Evolutionary conservation across 768 basidiomycete species (phyloP).

Genomic region (Rhizopogon roseolus): DNA sequence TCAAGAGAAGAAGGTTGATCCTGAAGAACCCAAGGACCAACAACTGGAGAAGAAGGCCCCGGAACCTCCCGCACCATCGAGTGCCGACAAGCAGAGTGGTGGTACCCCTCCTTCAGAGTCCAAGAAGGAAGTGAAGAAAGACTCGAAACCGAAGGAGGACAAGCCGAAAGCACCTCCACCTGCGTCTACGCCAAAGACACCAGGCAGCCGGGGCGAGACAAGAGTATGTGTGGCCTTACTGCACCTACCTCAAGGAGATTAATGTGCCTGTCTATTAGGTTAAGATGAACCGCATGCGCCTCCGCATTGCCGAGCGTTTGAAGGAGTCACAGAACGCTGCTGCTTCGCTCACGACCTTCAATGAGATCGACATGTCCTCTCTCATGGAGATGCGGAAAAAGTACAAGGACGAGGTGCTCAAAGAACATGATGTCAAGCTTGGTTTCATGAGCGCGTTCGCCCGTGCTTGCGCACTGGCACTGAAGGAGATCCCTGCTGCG

Average conservation of each 20-base stretch:
- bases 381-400: conserved; percentile 89
- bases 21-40: conserved; percentile 42
- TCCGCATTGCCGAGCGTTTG: conserved; percentile 93
- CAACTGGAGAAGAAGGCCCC: conserved; percentile 43
- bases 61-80: conserved; percentile 39
- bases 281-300: conserved; percentile 98
- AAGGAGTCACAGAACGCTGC: conserved; percentile 98
- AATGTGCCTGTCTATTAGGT: conserved; percentile 42
- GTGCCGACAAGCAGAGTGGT: conserved; percentile 17
- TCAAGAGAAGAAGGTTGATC: conserved; percentile 31
- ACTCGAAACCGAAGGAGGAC: conserved; percentile 30
- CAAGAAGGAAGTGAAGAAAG: conserved; percentile 34
- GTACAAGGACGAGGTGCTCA: conserved; percentile 89
- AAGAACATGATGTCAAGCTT: conserved; percentile 92
- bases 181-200: conserved; percentile 28
- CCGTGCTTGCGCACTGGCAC: conserved; percentile 74
- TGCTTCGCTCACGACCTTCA: conserved; percentile 96
- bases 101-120: conserved; percentile 23
- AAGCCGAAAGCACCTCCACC: conserved; percentile 14
- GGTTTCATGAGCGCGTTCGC: conserved; percentile 99
- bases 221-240: conserved; percentile 45
- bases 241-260: not conserved
- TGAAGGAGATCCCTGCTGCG: conserved; percentile 89
- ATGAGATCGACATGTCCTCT: conserved; percentile 99
- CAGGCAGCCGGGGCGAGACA: conserved; percentile 76